These are phyloP conservation scores for Verticillium dahliae DNA, from an alignment of 2,329 filamentous ascomycete genomes.

Conservation along the genomic window DNA sequence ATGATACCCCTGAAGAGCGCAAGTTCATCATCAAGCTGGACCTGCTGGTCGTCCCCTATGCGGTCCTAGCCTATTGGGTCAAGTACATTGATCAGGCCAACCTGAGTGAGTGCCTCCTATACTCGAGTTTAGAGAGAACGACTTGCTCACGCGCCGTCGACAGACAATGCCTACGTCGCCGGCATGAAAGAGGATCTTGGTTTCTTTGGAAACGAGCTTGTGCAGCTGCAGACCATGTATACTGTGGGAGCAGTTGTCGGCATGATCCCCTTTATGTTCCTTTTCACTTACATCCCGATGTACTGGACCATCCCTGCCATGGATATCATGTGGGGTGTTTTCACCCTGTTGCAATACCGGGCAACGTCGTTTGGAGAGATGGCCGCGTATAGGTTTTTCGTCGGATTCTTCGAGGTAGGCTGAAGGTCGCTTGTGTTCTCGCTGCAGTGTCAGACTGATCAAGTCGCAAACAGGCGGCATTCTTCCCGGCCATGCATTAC, in stretches of 20 bases:
- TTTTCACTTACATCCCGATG: slow-evolving; percentile 40
- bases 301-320: slow-evolving; percentile 44
- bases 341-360: slow-evolving; percentile 49
- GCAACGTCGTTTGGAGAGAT: slow-evolving; percentile 40
- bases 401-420: slow-evolving; percentile 41
- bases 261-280: slow-evolving; percentile 40
- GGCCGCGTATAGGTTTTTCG: slow-evolving; percentile 46
- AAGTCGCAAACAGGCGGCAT: slow-evolving; percentile 17
- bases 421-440: background rate
- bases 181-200: slow-evolving; percentile 45
- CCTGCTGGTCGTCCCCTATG: slow-evolving; percentile 35
- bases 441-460: background rate
- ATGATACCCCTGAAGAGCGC: slow-evolving; percentile 30
- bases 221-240: slow-evolving; percentile 49
- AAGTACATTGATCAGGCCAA: slow-evolving; percentile 20
- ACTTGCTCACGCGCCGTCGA: background rate
- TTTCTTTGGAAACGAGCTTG: slow-evolving; percentile 45
- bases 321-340: slow-evolving; percentile 48
- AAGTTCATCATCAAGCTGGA: slow-evolving; percentile 39
- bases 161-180: slow-evolving; percentile 50
- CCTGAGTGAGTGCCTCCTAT: slow-evolving; percentile 8
- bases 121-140: background rate
- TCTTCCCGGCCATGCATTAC: slow-evolving; percentile 33
- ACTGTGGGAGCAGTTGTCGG: slow-evolving; percentile 39
- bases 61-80: slow-evolving; percentile 17